Evolutionary conservation across 2,329 filamentous ascomycete species (phyloP).

Genomic region (Monosporascus sp.): DNA sequence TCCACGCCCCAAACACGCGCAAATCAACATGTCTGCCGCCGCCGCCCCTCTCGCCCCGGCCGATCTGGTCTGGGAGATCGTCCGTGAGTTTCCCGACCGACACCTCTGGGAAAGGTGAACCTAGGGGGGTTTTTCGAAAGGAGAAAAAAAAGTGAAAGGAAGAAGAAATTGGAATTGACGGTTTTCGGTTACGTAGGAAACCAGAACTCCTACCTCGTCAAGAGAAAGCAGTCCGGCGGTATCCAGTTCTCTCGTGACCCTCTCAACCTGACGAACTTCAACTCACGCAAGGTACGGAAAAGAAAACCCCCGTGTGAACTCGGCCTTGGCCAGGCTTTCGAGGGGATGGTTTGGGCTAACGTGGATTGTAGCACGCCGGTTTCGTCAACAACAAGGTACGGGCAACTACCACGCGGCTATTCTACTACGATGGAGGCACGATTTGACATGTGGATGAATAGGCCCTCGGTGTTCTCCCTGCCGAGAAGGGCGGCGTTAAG

Average conservation of each 20-base stretch:
- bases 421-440: neutral
- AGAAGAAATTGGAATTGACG: slow-evolving; percentile 13
- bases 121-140: neutral
- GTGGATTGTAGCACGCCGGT: slow-evolving; percentile 66
- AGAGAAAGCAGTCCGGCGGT: slow-evolving; percentile 75
- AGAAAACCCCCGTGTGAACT: neutral
- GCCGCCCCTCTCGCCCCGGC: slow-evolving; percentile 71
- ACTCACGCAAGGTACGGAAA: slow-evolving; percentile 72
- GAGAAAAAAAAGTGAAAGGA: neutral
- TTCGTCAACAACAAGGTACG: slow-evolving; percentile 90
- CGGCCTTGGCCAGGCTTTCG: too few species aligned
- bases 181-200: slow-evolving; percentile 50
- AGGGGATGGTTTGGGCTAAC: slow-evolving; percentile 27
- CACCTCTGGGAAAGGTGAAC: too few species aligned
- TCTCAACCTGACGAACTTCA: slow-evolving; percentile 86
- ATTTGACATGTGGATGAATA: slow-evolving; percentile 34
- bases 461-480: slow-evolving; percentile 76
- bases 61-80: slow-evolving; percentile 92
- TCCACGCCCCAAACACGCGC: slow-evolving; percentile 18
- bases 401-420: slow-evolving; percentile 4
- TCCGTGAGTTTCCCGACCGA: slow-evolving; percentile 62
- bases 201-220: slow-evolving; percentile 88
- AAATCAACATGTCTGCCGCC: slow-evolving; percentile 48
- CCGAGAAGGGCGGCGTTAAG: slow-evolving; percentile 73
- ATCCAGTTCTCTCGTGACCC: slow-evolving; percentile 91